Conservation (phyloP, 345 rosid genomes). For the Kernera saxatilis region DNA sequence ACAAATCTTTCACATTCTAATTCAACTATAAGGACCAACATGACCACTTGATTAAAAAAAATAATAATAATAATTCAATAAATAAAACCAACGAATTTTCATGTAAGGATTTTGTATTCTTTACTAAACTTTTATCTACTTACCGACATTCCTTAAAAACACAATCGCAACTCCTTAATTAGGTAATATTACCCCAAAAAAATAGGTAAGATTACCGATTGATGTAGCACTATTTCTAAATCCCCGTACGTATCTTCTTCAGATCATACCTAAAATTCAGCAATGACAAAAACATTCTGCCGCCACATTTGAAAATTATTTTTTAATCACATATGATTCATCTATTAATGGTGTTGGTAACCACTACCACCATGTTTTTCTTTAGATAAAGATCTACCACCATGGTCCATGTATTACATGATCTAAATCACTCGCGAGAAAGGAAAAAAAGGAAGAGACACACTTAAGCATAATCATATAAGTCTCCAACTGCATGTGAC, state of each 20-base stretch:
- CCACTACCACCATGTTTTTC: constrained; percentile 12
- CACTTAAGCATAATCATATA: constrained; percentile 17
- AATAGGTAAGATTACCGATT: neutral
- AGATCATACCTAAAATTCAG: constrained; percentile 8
- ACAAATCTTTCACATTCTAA: too few relatives aligned
- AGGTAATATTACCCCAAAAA: neutral
- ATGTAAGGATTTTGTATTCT: neutral
- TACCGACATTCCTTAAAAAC: neutral
- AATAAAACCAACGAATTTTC: too few relatives aligned
- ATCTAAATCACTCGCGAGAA: constrained; percentile 8
- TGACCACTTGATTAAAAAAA: too few relatives aligned
- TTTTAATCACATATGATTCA: constrained; percentile 1
- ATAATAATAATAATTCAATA: too few relatives aligned
- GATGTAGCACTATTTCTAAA: neutral
- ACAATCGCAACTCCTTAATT: neutral
- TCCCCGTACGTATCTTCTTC: constrained; percentile 9
- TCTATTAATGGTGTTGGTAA: neutral
- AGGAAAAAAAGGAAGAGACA: neutral
- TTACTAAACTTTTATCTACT: too few relatives aligned
- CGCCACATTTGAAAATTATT: neutral
- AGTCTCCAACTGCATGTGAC: constrained; percentile 7
- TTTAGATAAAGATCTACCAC: too few relatives aligned
- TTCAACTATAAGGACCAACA: too few relatives aligned
- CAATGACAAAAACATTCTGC: neutral
- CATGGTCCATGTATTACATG: too few relatives aligned